phyloP scores from a whole-genome alignment of 1,284 basidiomycete species.

The Fistulina hepatica region DNA sequence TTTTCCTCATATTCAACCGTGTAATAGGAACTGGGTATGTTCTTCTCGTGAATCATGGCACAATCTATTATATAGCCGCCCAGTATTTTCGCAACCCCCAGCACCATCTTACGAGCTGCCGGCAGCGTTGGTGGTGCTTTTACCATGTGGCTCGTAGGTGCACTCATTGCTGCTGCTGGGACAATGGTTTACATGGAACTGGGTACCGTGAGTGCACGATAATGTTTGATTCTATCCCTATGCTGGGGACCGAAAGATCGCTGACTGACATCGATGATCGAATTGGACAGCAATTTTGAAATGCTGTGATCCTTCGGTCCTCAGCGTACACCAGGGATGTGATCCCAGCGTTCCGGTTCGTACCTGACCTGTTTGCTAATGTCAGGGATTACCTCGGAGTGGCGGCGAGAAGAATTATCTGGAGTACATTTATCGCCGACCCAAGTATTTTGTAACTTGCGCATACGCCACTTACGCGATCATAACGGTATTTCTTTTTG shows the following conservation, averaged over 20 bases:
- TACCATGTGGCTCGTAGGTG: constrained; percentile 62
- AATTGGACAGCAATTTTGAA: no score
- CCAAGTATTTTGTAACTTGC: constrained; percentile 51
- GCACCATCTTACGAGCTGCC: constrained; percentile 52
- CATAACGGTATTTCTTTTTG: constrained; percentile 27
- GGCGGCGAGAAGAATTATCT: constrained; percentile 74
- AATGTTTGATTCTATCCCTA: no score
- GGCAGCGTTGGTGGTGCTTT: constrained; percentile 56
- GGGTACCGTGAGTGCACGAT: constrained; percentile 53
- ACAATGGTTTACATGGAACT: constrained; percentile 66
- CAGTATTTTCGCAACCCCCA: constrained; percentile 69
- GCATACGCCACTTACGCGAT: constrained; percentile 52
- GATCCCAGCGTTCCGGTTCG: no score
- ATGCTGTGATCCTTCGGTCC: background rate
- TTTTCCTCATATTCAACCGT: constrained; percentile 48
- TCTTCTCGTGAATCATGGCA: background rate
- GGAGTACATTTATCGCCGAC: constrained; percentile 56
- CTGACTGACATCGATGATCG: no score
- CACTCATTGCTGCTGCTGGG: constrained; percentile 49
- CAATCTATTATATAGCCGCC: constrained; percentile 2
- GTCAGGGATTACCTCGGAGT: constrained; percentile 53
- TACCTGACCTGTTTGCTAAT: no score
- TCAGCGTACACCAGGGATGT: background rate
- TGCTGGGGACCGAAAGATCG: no score
- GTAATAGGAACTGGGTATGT: constrained; percentile 65